These are phyloP conservation scores for Diacronema lutheri DNA, from an alignment of 78 protist species.

Conservation along the genomic window DNA sequence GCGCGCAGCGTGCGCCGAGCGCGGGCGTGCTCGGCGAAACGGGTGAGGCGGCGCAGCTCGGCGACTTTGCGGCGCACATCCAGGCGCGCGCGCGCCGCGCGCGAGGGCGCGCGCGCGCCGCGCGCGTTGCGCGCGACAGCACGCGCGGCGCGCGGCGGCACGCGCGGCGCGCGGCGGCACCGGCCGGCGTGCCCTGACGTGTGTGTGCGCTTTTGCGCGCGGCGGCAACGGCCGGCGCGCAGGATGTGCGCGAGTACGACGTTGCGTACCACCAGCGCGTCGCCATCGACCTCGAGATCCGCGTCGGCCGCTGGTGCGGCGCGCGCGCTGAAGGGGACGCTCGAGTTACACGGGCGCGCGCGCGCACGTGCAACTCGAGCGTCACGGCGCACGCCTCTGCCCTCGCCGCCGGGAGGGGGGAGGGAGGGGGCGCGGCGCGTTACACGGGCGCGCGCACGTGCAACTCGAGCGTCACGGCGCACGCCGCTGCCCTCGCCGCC, in stretches of 20 bases:
- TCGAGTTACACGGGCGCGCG: too few species aligned
- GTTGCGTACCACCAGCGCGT: conserved; percentile 92
- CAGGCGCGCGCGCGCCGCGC: background rate
- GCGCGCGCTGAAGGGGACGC: too few species aligned
- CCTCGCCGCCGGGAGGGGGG: background rate
- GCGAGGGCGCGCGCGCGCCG: background rate
- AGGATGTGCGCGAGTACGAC: conserved; percentile 94
- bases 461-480: background rate
- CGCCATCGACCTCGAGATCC: conserved; percentile 79
- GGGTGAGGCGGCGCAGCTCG: background rate
- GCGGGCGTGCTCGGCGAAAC: background rate
- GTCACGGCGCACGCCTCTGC: background rate
- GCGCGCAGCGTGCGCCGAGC: background rate
- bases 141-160: background rate
- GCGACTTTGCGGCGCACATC: background rate
- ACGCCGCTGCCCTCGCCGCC: too few species aligned
- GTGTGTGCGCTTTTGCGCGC: too few species aligned
- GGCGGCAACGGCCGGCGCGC: conserved; percentile 33
- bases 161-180: background rate
- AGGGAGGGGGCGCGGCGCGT: too few species aligned
- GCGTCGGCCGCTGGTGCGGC: conserved; percentile 55
- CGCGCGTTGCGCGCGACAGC: background rate
- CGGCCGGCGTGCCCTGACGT: too few species aligned
- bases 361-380: too few species aligned
- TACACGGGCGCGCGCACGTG: too few species aligned